Evolutionary conservation across 306 rosid species (phyloP).

Genomic region (Gastrolobium bilobum): DNA sequence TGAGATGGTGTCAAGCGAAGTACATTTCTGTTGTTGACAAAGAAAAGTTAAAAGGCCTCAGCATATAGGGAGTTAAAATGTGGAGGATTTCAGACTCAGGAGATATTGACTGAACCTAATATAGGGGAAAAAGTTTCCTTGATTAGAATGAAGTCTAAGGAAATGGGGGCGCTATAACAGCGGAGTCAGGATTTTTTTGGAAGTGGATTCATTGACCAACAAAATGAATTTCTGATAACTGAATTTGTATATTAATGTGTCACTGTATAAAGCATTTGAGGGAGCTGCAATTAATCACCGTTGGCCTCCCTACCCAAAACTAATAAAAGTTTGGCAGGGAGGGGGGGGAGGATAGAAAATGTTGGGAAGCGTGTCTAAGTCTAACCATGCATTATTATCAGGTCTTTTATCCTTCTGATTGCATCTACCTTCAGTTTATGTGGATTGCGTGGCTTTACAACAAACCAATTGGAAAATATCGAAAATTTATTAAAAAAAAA

Average conservation of each 20-base stretch:
- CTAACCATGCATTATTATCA: slow-evolving; percentile 29
- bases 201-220: background rate
- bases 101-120: slow-evolving; percentile 46
- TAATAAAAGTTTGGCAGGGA: slow-evolving; percentile 6
- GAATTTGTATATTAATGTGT: slow-evolving; percentile 30
- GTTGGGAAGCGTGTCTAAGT: slow-evolving; percentile 36
- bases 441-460: background rate
- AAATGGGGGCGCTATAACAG: slow-evolving; percentile 11
- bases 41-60: slow-evolving; percentile 7
- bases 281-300: slow-evolving; percentile 27
- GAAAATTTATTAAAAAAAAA: slow-evolving; percentile 23
- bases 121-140: background rate
- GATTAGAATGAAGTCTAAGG: slow-evolving; percentile 30
- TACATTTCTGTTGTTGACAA: slow-evolving; percentile 35
- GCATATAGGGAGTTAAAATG: slow-evolving; percentile 21
- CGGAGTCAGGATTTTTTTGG: slow-evolving; percentile 5
- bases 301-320: slow-evolving; percentile 31
- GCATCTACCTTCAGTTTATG: slow-evolving; percentile 37
- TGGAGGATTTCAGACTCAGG: slow-evolving; percentile 27
- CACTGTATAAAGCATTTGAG: slow-evolving; percentile 20
- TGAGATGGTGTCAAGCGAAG: slow-evolving; percentile 28
- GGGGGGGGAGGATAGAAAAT: slow-evolving; percentile 39
- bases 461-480: slow-evolving; percentile 28
- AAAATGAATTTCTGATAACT: slow-evolving; percentile 36
- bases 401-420: slow-evolving; percentile 18